Percentiles rank a stretch among this genome's conserved stretches.
These are phyloP conservation scores for Penicillium corylophilum DNA, from an alignment of 2,329 filamentous ascomycete species.

Conservation along the genomic window DNA sequence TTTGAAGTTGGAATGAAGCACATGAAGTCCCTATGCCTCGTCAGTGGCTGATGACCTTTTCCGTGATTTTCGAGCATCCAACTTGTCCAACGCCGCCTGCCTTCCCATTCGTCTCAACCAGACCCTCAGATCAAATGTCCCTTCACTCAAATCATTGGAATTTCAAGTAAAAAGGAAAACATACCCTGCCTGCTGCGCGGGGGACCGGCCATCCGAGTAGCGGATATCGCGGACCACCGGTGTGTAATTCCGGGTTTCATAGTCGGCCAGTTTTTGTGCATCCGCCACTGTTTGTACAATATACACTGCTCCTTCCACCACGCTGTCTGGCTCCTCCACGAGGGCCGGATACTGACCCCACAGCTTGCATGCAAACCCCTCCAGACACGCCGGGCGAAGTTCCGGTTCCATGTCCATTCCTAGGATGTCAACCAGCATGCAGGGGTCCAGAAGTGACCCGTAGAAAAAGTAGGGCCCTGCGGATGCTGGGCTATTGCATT, in stretches of 20 bases:
- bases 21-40: neutral
- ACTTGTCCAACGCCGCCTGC: neutral
- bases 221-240: constrained; percentile 6
- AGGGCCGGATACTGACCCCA: constrained; percentile 25
- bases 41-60: neutral
- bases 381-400: constrained; percentile 18
- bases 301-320: constrained; percentile 18
- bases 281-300: constrained; percentile 11
- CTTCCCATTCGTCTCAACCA: constrained; percentile 19
- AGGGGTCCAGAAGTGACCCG: constrained; percentile 30
- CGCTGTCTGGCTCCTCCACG: constrained; percentile 1
- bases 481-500: constrained; percentile 1
- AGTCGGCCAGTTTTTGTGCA: constrained; percentile 12
- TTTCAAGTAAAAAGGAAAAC: constrained; percentile 23
- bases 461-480: constrained; percentile 35
- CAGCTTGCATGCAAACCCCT: constrained; percentile 19
- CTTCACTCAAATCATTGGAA: constrained; percentile 17
- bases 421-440: constrained; percentile 20
- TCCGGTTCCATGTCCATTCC: constrained; percentile 8
- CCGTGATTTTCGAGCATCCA: neutral
- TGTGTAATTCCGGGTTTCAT: constrained; percentile 16
- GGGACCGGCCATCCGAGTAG: constrained; percentile 7
- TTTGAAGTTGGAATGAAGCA: neutral
- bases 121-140: constrained; percentile 18
- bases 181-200: neutral